A percentile compares a stretch with the other conserved stretches of the same genome.
These are phyloP conservation scores for Priceomyces medius DNA, from an alignment of 805 yeast genomes.

Conservation along the genomic window DNA sequence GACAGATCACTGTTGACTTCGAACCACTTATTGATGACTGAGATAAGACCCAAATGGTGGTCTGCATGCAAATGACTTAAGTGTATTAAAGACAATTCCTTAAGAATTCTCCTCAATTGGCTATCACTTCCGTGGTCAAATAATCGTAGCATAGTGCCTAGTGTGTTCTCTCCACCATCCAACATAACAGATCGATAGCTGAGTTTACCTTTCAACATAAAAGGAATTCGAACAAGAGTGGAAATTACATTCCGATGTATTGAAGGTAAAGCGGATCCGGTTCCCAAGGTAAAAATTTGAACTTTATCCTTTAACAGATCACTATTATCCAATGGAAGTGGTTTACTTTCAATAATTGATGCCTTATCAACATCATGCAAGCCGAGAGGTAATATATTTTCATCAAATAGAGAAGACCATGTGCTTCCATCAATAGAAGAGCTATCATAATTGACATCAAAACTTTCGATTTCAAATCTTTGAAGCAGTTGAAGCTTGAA, in stretches of 20 bases:
- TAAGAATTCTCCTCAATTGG: constrained; percentile 41
- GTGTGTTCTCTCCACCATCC: constrained; percentile 96
- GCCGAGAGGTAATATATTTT: constrained; percentile 20
- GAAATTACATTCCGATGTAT: constrained; percentile 82
- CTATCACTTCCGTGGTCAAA: constrained; percentile 48
- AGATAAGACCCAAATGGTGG: constrained; percentile 84
- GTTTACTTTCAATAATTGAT: constrained; percentile 17
- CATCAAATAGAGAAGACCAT: constrained; percentile 35
- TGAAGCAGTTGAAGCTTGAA: constrained; percentile 33
- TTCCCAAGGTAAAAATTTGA: constrained; percentile 78
- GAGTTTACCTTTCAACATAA: constrained; percentile 17
- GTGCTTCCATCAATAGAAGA: constrained; percentile 14
- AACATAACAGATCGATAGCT: constrained; percentile 52
- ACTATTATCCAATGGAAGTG: constrained; percentile 18
- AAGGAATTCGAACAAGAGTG: constrained; percentile 72
- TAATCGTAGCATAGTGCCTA: constrained; percentile 67
- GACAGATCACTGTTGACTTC: constrained; percentile 29
- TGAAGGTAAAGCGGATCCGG: constrained; percentile 91
- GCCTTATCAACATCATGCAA: constrained; percentile 13
- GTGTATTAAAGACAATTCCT: constrained; percentile 64
- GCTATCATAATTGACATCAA: constrained; percentile 22
- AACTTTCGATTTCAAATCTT: constrained; percentile 22
- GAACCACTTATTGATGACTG: constrained; percentile 71
- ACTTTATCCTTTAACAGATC: constrained; percentile 48
- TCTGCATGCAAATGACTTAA: constrained; percentile 95